A percentile compares a stretch with the other conserved stretches of the same genome.
phyloP scores from a whole-genome alignment of 257 asterid genomes.

The Anisodus tanguticus region DNA sequence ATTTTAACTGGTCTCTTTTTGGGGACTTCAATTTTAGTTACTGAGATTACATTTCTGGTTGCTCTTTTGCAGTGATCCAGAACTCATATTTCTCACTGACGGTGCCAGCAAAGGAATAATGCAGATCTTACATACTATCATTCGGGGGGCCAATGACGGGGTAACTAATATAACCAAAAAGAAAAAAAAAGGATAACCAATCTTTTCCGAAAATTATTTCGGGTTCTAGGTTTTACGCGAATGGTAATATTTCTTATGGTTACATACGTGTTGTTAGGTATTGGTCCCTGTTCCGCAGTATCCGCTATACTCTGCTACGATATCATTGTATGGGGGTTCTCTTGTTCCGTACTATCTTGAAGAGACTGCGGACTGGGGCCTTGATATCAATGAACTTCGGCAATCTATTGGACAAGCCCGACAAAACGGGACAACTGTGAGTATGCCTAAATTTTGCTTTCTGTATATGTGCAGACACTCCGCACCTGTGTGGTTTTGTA shows the following conservation, averaged over 20 bases:
- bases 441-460: conserved; percentile 32
- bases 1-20: neutral
- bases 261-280: conserved; percentile 50
- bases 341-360: conserved; percentile 95
- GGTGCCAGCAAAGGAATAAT: conserved; percentile 99
- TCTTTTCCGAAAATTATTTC: neutral
- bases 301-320: conserved; percentile 96
- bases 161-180: conserved; percentile 43
- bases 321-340: conserved; percentile 84
- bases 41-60: neutral
- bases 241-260: neutral
- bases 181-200: neutral
- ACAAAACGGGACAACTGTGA: conserved; percentile 78
- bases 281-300: conserved; percentile 98
- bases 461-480: neutral
- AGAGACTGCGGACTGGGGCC: conserved; percentile 98
- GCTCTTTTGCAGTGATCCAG: conserved; percentile 75
- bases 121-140: conserved; percentile 75
- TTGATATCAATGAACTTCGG: conserved; percentile 75
- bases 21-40: neutral
- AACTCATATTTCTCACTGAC: conserved; percentile 85
- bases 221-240: neutral
- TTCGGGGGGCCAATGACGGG: conserved; percentile 76
- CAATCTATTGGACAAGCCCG: conserved; percentile 86
- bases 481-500: neutral